Evolutionary conservation across 495 filamentous ascomycete genomes (phyloP), one percentile per base, ranked within the genome.

Genomic region (Hypoxylon intermedium): DNA sequence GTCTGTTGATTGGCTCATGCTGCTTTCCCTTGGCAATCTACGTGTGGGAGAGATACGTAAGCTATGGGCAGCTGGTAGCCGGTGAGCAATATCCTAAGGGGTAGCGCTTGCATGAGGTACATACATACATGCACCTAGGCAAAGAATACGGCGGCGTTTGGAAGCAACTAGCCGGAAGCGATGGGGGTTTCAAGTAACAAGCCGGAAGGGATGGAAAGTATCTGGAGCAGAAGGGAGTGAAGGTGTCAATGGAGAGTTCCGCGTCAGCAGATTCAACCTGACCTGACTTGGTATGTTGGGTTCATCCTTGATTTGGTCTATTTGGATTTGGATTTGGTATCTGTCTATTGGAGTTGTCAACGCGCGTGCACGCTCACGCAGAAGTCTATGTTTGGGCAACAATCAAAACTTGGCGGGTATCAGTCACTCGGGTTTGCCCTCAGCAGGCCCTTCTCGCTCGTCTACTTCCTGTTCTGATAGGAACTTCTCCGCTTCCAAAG

Each of bases 401-500:
- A 28, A 36, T 19, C 37, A 61, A 38, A 50, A 44, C 18, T 48
- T 60, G 3, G 55, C 62, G 40, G 46, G 19, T 56, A 60, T 52
- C 26, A 65, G 56, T 57, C 46, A 60, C 45, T 58, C 45, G 3
- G 55, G 9, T 40, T 74, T 75, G 48, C 74, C 73, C 38, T 70
- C 36, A 42, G 62, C 65, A 5, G 66, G 62, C 1, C 58, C 65
- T 36, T 68, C 65, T 15, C 65, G 58, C 34, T 73, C 72, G 9
- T 75, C 75, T 6, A 79, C 79, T 58, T 93, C 92, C 59, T 79
- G 73, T 63, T 98, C 93, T 0, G 90, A 78, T 41, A 98, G 76
- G 76, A 81, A 94, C 71, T 96, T 93, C 79, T 98, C 94, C 23
- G 93, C 92, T 63, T 98, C 94, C 36, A 98, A 82, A 12, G 93